A percentile compares a stretch with the other conserved stretches of the same genome.
Evolutionary conservation across 2,329 filamentous ascomycete genomes (phyloP).

Genomic region (Hortaea sp.): DNA sequence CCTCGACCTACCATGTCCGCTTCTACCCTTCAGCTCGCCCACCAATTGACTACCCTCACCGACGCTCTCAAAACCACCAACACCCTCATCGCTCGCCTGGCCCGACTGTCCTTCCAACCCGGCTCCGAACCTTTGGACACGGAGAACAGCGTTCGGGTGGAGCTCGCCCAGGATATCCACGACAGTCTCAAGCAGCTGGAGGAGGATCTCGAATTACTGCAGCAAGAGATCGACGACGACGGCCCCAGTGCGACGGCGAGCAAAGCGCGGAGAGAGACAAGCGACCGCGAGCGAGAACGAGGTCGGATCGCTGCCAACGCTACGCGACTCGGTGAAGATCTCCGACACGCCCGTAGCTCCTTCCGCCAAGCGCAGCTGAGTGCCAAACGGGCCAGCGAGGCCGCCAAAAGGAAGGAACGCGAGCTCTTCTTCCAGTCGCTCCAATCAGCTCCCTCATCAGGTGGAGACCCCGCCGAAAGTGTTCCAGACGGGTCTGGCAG

Average conservation of each 20-base stretch:
- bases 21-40: constrained; percentile 8
- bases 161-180: constrained; percentile 72
- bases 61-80: constrained; percentile 44
- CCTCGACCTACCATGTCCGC: too few relatives aligned
- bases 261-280: constrained; percentile 33
- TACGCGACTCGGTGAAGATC: constrained; percentile 56
- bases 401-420: constrained; percentile 65
- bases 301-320: constrained; percentile 57
- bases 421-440: constrained; percentile 63
- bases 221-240: constrained; percentile 67
- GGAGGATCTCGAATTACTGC: constrained; percentile 71
- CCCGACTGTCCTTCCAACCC: constrained; percentile 50
- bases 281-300: constrained; percentile 44
- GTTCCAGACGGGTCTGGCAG: constrained; percentile 5
- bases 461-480: constrained; percentile 14
- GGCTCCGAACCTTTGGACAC: constrained; percentile 52
- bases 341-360: constrained; percentile 55
- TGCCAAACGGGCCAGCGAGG: constrained; percentile 64
- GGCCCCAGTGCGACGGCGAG: constrained; percentile 31
- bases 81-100: constrained; percentile 46
- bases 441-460: constrained; percentile 30
- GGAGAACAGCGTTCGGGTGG: constrained; percentile 47
- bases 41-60: constrained; percentile 32
- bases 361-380: constrained; percentile 76
- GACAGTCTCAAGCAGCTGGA: constrained; percentile 66